Base-by-base conservation (phyloP, 768 basidiomycete species). In the Xerocomellus dryophilus region DNA sequence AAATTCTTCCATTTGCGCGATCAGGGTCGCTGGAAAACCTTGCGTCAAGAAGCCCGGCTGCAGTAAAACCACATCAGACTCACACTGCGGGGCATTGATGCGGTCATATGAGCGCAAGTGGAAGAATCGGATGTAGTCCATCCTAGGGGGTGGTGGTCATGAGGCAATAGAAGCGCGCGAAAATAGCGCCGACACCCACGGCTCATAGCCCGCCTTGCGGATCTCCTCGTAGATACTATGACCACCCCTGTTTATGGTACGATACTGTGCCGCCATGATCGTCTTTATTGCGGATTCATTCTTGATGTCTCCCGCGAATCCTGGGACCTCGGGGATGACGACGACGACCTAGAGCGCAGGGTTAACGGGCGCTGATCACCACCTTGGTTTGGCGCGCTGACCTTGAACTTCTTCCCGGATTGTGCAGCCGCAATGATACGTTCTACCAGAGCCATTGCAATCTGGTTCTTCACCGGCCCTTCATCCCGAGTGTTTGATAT, bases 61-160 rank as follows among this genome's bases (percentile, higher is more conserved):
- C 15, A 11, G 41, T 39, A 25, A 21, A 25, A 34, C 0, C n/a
- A 12, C 21, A 31, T 6, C 29, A 14, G 6, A 67, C 80, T 64
- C 56, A 85, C 85, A 72, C 57, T 74, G 68, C 2, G 90, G 88
- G 0, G 86, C 85, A 64, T 93, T 94, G 64, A 95, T 90, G 23
- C 94, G 78, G 66, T 98, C 95, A 66, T 95, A 99, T 1, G 86
- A 76, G 29, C 97, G 82, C 23, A 99, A 78, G 72, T 98, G 93
- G 74, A 90, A 98, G 78, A 97, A 93, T 11, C 86, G 81, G 61
- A 97, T 89, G 66, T 88, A 94, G 53, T 94, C 85, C 73, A 75
- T 63, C n/a, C 91, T 92, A n/a, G n/a, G n/a, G n/a, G 57, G 43
- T 15, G 39, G 47, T 18, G 32, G 43, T 34, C 15, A 21, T 51